A percentile compares a stretch with the other conserved stretches of the same genome.
phyloP scores from a whole-genome alignment of 768 basidiomycete species.

The Boletus reticulatus region DNA sequence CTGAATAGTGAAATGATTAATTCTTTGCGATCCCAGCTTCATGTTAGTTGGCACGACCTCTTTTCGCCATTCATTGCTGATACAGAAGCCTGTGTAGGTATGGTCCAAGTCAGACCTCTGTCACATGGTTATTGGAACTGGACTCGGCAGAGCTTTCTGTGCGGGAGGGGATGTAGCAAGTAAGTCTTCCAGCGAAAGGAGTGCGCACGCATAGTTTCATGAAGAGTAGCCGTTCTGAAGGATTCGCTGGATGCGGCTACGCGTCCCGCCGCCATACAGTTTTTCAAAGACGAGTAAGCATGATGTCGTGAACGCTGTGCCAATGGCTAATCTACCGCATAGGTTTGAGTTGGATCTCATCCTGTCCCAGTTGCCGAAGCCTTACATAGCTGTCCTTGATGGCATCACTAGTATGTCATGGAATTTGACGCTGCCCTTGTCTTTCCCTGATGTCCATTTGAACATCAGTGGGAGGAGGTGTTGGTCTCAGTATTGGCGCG shows the following conservation, averaged over 20 bases:
- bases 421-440: constrained; percentile 4
- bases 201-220: constrained; percentile 4
- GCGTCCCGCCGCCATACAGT: constrained; percentile 67
- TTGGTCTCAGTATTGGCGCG: constrained; percentile 81
- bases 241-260: constrained; percentile 50
- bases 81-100: constrained; percentile 45
- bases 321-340: constrained; percentile 10
- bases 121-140: constrained; percentile 69
- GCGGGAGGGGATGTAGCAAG: constrained; percentile 93
- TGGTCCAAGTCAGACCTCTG: constrained; percentile 74
- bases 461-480: constrained; percentile 88
- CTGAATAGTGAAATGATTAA: constrained; percentile 78
- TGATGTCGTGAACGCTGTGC: constrained; percentile 2
- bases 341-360: constrained; percentile 83
- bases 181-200: constrained; percentile 38
- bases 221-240: constrained; percentile 50
- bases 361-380: constrained; percentile 69
- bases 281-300: constrained; percentile 87
- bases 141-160: constrained; percentile 79
- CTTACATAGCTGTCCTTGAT: constrained; percentile 90
- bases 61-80: constrained; percentile 5
- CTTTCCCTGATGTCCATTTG: constrained; percentile 2
- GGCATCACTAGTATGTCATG: constrained; percentile 78
- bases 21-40: constrained; percentile 66
- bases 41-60: constrained; percentile 45